Evolutionary conservation across 1,139 yeast species (phyloP), one percentile per base, ranked within the genome.

Genomic region (Geotrichum reessii): DNA sequence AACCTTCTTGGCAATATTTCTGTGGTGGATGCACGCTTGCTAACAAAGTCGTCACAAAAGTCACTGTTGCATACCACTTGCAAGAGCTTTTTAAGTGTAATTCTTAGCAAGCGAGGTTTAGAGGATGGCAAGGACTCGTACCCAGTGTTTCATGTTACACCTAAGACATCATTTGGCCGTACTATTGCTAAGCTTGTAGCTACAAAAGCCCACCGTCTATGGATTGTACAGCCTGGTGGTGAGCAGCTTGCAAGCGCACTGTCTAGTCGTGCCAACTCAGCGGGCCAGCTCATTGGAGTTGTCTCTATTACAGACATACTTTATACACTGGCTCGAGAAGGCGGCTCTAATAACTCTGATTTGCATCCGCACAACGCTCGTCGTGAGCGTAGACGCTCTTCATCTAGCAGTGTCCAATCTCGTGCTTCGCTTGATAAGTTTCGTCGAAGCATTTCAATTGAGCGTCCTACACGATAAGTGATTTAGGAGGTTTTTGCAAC

Each of bases 111-210:
- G 63, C 85, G 96, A 68, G 98, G 98, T 17, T 80, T 93, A 44
- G 95, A 86, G 68, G 93, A 91, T 69, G 96, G 96, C 57, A 91
- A 91, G 74, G 99, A 93, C 75, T 91, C 95, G 52, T 92, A 86
- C 78, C 98, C 98, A 17, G 92, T 92, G 55, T 93, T 93, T 80
- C 96, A 92, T 71, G 96, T 92, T 37, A 86, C 87, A 64, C 81
- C 84, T 62, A 81, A 81, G 52, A 84, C 93, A n/a, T 85, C 95
- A 0, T 79, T 93, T 55, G 96, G 92, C 28, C 82, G 97, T 71
- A 91, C 95, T 9, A 81, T 93, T 67, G 98, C 98, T 53, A 93
- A 93, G 73, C 78, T 93, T 66, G 97, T 93, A 27, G 98, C 98
- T 9, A 93, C 98, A 3, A 86, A 86, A 71, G 83, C 96, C 14